Evolutionary conservation across 495 filamentous ascomycete species (phyloP).

Genomic region (Staphylotrichum longicolle): DNA sequence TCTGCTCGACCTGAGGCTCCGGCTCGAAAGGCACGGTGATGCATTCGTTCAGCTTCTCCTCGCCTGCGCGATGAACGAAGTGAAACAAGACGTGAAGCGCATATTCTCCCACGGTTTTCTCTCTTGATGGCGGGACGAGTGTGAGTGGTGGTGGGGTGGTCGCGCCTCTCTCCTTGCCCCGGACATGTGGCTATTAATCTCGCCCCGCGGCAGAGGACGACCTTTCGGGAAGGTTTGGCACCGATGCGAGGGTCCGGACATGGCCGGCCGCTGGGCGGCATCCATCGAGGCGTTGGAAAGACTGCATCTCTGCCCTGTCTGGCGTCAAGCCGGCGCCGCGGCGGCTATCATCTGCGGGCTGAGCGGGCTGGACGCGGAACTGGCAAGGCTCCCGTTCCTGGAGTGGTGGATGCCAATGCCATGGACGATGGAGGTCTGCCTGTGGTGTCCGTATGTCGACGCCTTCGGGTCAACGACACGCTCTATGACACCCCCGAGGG

Average conservation of each 20-base stretch:
- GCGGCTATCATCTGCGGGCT: conserved; percentile 80
- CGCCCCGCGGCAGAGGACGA: conserved; percentile 32
- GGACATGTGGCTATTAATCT: conserved; percentile 25
- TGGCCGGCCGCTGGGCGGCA: conserved; percentile 37
- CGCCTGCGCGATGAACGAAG: conserved; percentile 80
- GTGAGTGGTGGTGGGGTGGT: conserved; percentile 76
- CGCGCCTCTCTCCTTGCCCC: conserved; percentile 57
- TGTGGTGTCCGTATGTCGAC: conserved; percentile 76
- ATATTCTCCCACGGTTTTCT: conserved; percentile 93
- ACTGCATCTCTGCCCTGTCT: conserved; percentile 45
- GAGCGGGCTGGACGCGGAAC: conserved; percentile 67
- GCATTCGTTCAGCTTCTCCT: conserved; percentile 87
- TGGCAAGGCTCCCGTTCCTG: conserved; percentile 69
- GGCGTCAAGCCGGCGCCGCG: conserved; percentile 47
- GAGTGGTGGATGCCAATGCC: conserved; percentile 89
- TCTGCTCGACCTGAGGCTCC: conserved; percentile 76
- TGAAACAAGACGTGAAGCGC: conserved; percentile 96
- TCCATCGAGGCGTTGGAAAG: conserved; percentile 47
- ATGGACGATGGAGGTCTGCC: conserved; percentile 93
- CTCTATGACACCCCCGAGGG: conserved; percentile 60
- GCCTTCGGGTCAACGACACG: conserved; percentile 52
- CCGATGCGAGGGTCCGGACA: conserved; percentile 43
- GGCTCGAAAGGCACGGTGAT: conserved; percentile 69
- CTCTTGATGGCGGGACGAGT: conserved; percentile 75
- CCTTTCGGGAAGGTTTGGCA: conserved; percentile 37